Percentiles rank a stretch among this genome's conserved stretches.
These are phyloP conservation scores for Magnolia officinalis DNA, from an alignment of 164 flowering plant species.

Conservation along the genomic window DNA sequence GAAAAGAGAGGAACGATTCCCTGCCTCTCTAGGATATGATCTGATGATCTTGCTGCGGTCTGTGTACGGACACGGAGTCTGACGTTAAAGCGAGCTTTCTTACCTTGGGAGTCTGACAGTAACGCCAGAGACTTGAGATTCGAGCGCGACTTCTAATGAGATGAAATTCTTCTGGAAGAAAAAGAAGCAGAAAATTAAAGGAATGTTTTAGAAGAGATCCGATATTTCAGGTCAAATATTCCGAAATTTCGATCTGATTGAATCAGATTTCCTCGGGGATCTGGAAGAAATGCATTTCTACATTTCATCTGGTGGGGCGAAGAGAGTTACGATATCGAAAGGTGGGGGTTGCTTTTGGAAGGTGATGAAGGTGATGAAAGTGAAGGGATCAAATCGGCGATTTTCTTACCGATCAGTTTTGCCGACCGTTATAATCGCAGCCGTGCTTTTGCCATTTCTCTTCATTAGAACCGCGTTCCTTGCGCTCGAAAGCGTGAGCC, in stretches of 20 bases:
- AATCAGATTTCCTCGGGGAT: background rate
- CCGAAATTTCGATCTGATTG: background rate
- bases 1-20: too few relatives aligned
- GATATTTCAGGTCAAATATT: background rate
- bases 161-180: slow-evolving; percentile 18
- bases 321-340: slow-evolving; percentile 20
- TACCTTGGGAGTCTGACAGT: too few relatives aligned
- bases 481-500: slow-evolving; percentile 48
- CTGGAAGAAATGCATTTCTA: slow-evolving; percentile 43
- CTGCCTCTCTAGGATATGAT: too few relatives aligned
- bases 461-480: slow-evolving; percentile 53
- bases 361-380: slow-evolving; percentile 24
- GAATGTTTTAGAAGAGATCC: background rate
- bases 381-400: slow-evolving; percentile 34
- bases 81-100: too few relatives aligned
- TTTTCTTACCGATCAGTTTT: slow-evolving; percentile 34
- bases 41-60: too few relatives aligned
- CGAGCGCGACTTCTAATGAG: background rate
- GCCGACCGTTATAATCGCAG: slow-evolving; percentile 38
- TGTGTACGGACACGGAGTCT: too few relatives aligned
- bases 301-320: slow-evolving; percentile 26
- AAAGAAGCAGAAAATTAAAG: slow-evolving; percentile 18
- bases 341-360: slow-evolving; percentile 14
- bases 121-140: background rate
- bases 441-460: slow-evolving; percentile 49